Evolutionary conservation across 2,329 filamentous ascomycete genomes (phyloP).

Genomic region (Emmonsia crescens): DNA sequence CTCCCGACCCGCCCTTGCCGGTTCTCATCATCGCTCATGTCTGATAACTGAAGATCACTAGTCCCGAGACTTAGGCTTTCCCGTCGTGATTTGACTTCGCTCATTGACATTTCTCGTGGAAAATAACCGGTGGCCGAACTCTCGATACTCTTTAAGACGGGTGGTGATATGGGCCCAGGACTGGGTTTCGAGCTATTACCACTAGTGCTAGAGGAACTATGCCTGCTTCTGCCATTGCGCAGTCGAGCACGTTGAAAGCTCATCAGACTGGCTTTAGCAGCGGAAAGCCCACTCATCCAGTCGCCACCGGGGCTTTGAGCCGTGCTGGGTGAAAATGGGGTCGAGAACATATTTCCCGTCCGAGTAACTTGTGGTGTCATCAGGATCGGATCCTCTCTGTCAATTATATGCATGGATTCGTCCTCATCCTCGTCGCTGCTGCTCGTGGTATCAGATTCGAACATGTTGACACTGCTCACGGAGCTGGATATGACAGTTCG

Average conservation of each 20-base stretch:
- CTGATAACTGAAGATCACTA: constrained; percentile 72
- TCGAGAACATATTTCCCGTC: constrained; percentile 32
- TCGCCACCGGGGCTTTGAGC: constrained; percentile 46
- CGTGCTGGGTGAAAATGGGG: constrained; percentile 37
- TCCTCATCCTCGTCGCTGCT: constrained; percentile 56
- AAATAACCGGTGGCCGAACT: constrained; percentile 45
- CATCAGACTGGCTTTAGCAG: constrained; percentile 63
- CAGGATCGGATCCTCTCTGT: constrained; percentile 66
- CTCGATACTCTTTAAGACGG: constrained; percentile 48
- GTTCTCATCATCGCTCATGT: constrained; percentile 65
- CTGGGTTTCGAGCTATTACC: constrained; percentile 58
- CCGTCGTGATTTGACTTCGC: constrained; percentile 49
- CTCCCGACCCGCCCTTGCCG: constrained; percentile 23
- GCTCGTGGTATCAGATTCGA: constrained; percentile 69
- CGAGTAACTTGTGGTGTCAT: constrained; percentile 71
- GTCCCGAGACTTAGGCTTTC: constrained; percentile 88
- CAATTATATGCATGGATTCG: constrained; percentile 51
- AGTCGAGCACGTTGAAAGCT: constrained; percentile 60
- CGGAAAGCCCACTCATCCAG: constrained; percentile 57
- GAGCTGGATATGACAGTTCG: constrained; percentile 65
- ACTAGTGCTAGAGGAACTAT: constrained; percentile 60
- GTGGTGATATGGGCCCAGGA: constrained; percentile 66
- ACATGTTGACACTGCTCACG: constrained; percentile 65
- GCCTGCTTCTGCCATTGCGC: constrained; percentile 48
- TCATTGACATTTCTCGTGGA: constrained; percentile 38